These are phyloP conservation scores for Coleophoma eucalyptorum DNA, from an alignment of 2,329 filamentous ascomycete species.

Conservation along the genomic window DNA sequence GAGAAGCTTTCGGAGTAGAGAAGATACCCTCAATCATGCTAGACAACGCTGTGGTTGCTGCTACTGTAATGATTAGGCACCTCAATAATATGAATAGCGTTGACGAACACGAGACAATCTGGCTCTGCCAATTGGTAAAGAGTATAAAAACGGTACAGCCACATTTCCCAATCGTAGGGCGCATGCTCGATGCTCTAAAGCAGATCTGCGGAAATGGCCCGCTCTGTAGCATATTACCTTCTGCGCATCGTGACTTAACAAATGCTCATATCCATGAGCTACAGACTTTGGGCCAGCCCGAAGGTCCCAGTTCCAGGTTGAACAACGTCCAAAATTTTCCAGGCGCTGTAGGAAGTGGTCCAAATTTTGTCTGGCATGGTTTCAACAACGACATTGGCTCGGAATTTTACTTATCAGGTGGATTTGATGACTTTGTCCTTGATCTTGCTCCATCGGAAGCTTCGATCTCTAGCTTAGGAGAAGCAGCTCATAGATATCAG, in stretches of 20 bases:
- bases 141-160: constrained; percentile 1
- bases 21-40: constrained; percentile 1
- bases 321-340: background rate
- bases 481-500: background rate
- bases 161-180: constrained; percentile 2
- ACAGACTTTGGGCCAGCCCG: background rate
- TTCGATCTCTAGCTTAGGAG: background rate
- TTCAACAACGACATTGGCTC: background rate
- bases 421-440: background rate
- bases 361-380: background rate
- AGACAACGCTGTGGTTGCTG: background rate
- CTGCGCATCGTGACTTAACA: background rate
- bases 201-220: background rate
- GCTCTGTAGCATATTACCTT: background rate
- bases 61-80: background rate
- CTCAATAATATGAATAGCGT: background rate
- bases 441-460: background rate
- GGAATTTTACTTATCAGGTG: background rate
- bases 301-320: background rate
- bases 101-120: background rate
- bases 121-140: constrained; percentile 1
- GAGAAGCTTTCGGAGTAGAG: constrained; percentile 1
- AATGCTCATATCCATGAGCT: background rate
- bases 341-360: background rate
- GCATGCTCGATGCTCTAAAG: background rate